Conservation (phyloP, 2,329 filamentous ascomycete genomes). For the Pestalotiopsis sp. region DNA sequence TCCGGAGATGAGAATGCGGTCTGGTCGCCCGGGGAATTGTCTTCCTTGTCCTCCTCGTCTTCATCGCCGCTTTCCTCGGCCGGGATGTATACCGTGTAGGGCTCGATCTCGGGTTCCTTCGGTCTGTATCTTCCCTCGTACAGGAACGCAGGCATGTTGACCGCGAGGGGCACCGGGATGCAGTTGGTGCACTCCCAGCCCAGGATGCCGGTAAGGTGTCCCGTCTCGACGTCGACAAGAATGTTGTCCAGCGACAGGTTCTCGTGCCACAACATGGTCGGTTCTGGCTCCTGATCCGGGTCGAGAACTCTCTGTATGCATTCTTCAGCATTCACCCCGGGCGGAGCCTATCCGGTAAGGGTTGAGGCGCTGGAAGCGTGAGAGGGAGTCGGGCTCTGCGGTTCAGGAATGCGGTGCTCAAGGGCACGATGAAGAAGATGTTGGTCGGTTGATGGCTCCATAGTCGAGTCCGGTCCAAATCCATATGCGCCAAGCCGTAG, state of each 20-base stretch:
- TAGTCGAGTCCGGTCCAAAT: no score
- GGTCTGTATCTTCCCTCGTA: conserved; percentile 24
- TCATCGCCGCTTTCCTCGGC: conserved; percentile 3
- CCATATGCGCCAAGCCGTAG: no score
- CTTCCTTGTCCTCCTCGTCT: neutral
- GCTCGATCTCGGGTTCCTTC: conserved; percentile 16
- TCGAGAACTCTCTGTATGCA: neutral
- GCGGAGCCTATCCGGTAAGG: neutral
- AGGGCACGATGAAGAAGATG: no score
- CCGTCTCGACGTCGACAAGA: conserved; percentile 31
- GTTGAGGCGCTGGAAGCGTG: neutral
- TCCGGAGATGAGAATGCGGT: neutral
- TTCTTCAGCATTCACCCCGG: neutral
- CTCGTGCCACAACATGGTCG: conserved; percentile 34
- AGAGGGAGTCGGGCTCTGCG: neutral
- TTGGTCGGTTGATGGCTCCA: no score
- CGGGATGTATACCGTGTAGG: neutral
- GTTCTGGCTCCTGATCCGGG: conserved; percentile 12
- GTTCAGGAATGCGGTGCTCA: neutral
- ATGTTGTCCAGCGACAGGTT: conserved; percentile 36
- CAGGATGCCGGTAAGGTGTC: conserved; percentile 32
- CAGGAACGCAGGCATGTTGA: conserved; percentile 34
- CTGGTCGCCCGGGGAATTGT: neutral
- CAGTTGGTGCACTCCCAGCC: conserved; percentile 37
- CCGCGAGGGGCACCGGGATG: conserved; percentile 32